phyloP scores from a whole-genome alignment of 2,329 filamentous ascomycete genomes.

The Xylaria sp. region DNA sequence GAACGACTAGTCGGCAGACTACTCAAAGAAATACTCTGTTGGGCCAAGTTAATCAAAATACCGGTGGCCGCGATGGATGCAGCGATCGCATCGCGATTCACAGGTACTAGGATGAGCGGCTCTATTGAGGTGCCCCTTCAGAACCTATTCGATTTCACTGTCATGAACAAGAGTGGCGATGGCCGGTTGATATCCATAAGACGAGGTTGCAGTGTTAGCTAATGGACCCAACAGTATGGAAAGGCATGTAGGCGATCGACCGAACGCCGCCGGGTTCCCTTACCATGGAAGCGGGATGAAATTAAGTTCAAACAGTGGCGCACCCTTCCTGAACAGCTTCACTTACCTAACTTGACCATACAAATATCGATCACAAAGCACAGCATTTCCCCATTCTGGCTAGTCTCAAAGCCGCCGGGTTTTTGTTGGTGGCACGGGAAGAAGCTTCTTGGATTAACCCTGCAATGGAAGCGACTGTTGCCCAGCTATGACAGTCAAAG shows the following conservation, averaged over 20 bases:
- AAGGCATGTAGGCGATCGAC: constrained; percentile 11
- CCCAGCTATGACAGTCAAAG: constrained; percentile 10
- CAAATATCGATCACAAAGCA: neutral
- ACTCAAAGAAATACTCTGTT: neutral
- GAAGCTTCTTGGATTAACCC: constrained; percentile 2
- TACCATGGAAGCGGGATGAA: constrained; percentile 15
- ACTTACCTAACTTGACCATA: neutral
- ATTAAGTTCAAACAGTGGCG: neutral
- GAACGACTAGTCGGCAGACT: neutral
- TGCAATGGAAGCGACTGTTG: neutral
- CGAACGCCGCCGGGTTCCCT: constrained; percentile 14
- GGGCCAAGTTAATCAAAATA: neutral
- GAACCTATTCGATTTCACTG: neutral
- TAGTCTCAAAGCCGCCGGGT: neutral
- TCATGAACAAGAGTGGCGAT: neutral
- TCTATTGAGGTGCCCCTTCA: neutral
- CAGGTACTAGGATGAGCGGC: neutral
- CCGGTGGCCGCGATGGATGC: neutral
- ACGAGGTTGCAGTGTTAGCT: neutral
- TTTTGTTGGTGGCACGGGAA: too few species aligned
- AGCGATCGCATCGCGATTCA: neutral
- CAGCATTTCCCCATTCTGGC: constrained; percentile 1
- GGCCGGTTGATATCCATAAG: neutral
- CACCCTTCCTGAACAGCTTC: constrained; percentile 5
- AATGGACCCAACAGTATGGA: constrained; percentile 3